These are phyloP conservation scores for Pouteria campechiana DNA, from an alignment of 179 eudicot genomes.

Conservation along the genomic window DNA sequence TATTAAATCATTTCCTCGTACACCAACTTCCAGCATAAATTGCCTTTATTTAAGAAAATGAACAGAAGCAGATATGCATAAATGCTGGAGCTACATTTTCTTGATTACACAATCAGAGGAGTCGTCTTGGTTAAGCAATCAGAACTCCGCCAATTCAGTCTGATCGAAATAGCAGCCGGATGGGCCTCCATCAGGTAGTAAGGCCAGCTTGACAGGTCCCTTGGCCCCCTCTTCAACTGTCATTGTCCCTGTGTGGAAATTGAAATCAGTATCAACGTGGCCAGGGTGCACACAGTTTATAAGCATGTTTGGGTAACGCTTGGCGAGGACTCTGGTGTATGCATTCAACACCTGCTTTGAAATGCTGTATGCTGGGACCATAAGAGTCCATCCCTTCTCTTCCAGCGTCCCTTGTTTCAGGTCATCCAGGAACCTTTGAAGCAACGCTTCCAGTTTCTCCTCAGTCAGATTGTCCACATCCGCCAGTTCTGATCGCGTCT, in stretches of 20 bases:
- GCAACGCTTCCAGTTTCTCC: slow-evolving; percentile 7
- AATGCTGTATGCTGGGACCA: slow-evolving; percentile 10
- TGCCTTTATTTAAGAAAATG: no score
- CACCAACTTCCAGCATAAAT: no score
- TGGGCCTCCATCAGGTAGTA: slow-evolving; percentile 17
- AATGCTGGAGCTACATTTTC: no score
- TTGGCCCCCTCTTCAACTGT: slow-evolving; percentile 15
- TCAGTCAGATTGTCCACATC: slow-evolving; percentile 7
- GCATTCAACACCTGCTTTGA: slow-evolving; percentile 20
- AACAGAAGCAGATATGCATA: no score
- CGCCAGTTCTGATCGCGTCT: slow-evolving; percentile 1
- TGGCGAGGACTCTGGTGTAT: slow-evolving; percentile 16
- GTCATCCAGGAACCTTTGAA: slow-evolving; percentile 8
- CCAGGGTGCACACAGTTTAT: slow-evolving; percentile 18
- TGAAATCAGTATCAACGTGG: slow-evolving; percentile 13
- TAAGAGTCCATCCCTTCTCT: slow-evolving; percentile 10
- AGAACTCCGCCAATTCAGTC: slow-evolving; percentile 4
- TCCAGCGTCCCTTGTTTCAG: slow-evolving; percentile 2
- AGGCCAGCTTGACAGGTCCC: slow-evolving; percentile 7
- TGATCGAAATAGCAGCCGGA: slow-evolving; percentile 15
- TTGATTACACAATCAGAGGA: no score
- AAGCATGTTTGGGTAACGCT: slow-evolving; percentile 1
- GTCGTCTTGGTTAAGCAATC: no score
- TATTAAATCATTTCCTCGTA: no score
- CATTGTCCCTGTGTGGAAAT: not conserved